These are phyloP conservation scores for Hippophae tibetana DNA, from an alignment of 306 rosid species.

Conservation along the genomic window DNA sequence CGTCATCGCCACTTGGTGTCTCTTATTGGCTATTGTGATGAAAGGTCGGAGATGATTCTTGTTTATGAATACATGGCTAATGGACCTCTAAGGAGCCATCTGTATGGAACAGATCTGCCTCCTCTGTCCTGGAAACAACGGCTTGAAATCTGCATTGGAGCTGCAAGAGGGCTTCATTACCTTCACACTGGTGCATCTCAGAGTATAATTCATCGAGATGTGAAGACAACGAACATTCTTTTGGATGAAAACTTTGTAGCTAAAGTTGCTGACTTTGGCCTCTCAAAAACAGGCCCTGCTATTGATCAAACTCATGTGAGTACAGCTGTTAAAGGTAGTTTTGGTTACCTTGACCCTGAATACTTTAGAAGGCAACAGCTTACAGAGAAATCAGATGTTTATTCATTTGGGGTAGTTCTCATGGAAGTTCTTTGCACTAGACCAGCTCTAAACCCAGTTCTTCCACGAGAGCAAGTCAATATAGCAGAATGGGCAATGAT, in stretches of 20 bases:
- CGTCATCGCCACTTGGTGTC: conserved; percentile 96
- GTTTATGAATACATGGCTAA: conserved; percentile 97
- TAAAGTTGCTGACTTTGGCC: conserved; percentile 96
- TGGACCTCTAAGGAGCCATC: conserved; percentile 91
- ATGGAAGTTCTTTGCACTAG: conserved; percentile 97
- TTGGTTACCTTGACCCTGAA: conserved; percentile 96
- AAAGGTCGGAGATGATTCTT: conserved; percentile 90
- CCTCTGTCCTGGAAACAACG: conserved; percentile 81
- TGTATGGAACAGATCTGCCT: conserved; percentile 85
- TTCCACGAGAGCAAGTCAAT: conserved; percentile 90
- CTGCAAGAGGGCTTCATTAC: conserved; percentile 95
- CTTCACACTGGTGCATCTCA: conserved; percentile 93
- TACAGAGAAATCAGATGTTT: conserved; percentile 96
- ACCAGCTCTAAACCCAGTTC: conserved; percentile 93
- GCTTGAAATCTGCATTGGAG: conserved; percentile 90
- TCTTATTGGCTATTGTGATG: conserved; percentile 92
- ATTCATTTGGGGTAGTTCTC: conserved; percentile 90
- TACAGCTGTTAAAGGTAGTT: conserved; percentile 97
- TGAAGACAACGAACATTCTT: conserved; percentile 93
- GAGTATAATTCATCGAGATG: conserved; percentile 91
- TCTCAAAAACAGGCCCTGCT: conserved; percentile 93
- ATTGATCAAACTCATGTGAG: conserved; percentile 94
- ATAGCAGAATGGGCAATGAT: conserved; percentile 98
- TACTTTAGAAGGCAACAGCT: conserved; percentile 93
- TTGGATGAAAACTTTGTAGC: conserved; percentile 88